phyloP scores from a whole-genome alignment of 345 rosid genomes.

The Linum tenue region DNA sequence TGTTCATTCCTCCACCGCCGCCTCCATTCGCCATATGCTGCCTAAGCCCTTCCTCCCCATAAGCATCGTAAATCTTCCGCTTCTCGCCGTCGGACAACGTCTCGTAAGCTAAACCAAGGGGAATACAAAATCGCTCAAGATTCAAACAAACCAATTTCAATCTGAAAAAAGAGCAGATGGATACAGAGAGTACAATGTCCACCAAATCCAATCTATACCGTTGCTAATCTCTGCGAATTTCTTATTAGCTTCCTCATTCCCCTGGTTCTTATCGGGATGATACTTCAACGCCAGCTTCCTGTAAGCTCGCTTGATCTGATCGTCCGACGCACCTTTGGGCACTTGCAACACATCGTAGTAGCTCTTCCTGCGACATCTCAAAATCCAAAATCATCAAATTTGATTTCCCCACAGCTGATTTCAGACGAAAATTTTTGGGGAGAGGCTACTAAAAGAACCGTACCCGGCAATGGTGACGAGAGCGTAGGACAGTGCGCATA shows the following conservation, averaged over 20 bases:
- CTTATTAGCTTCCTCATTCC: constrained; percentile 87
- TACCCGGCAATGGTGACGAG: constrained; percentile 53
- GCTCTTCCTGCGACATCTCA: constrained; percentile 49
- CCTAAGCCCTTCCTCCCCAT: constrained; percentile 95
- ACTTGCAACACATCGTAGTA: constrained; percentile 93
- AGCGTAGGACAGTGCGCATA: constrained; percentile 44
- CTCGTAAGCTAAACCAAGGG: constrained; percentile 60
- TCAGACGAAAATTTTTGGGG: no score
- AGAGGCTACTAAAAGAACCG: not conserved
- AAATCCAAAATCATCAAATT: no score
- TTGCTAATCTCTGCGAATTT: constrained; percentile 84
- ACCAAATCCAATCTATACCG: constrained; percentile 29
- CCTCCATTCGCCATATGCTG: constrained; percentile 91
- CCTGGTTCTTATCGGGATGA: constrained; percentile 96
- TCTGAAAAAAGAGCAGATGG: not conserved
- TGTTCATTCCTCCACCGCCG: constrained; percentile 53
- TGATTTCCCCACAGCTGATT: no score
- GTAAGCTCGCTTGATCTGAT: constrained; percentile 96
- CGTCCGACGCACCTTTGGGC: constrained; percentile 82
- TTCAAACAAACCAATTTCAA: not conserved
- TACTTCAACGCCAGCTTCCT: constrained; percentile 94
- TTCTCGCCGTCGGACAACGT: constrained; percentile 85
- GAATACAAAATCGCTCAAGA: not conserved
- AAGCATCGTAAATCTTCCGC: constrained; percentile 71
- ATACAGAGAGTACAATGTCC: not conserved